phyloP scores from a whole-genome alignment of 805 yeast species.

The Saccharomycopsis javanensis region DNA sequence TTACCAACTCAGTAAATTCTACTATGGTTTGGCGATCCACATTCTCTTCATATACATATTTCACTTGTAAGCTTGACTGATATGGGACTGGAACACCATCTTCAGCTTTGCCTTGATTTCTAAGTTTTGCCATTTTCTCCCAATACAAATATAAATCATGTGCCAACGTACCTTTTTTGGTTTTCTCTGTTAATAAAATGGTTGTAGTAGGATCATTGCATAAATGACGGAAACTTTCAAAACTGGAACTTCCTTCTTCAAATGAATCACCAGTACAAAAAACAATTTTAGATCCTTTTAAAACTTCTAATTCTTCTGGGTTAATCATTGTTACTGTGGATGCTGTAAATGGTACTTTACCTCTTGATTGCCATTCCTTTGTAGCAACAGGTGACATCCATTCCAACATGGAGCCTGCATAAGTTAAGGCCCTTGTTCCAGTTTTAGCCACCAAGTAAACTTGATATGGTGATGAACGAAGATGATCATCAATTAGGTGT shows the following conservation, averaged over 20 bases:
- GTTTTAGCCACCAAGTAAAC: slow-evolving; percentile 68
- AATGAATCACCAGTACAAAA: slow-evolving; percentile 64
- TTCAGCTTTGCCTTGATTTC: slow-evolving; percentile 32
- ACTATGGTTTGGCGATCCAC: slow-evolving; percentile 42
- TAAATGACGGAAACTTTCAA: slow-evolving; percentile 41
- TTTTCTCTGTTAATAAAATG: slow-evolving; percentile 63
- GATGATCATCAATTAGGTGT: slow-evolving; percentile 59
- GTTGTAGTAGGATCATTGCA: slow-evolving; percentile 61
- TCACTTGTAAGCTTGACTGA: slow-evolving; percentile 34
- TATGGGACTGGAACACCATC: slow-evolving; percentile 57
- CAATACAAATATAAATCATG: slow-evolving; percentile 44
- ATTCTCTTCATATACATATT: slow-evolving; percentile 37
- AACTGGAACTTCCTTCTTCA: slow-evolving; percentile 52
- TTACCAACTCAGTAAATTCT: slow-evolving; percentile 37
- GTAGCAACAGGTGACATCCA: slow-evolving; percentile 92
- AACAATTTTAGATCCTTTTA: slow-evolving; percentile 67
- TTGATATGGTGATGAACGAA: slow-evolving; percentile 38
- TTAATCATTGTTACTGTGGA: slow-evolving; percentile 47
- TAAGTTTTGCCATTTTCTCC: slow-evolving; percentile 33
- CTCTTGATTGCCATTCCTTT: slow-evolving; percentile 71
- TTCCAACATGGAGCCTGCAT: slow-evolving; percentile 84
- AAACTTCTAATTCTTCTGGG: slow-evolving; percentile 43
- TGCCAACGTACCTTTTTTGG: slow-evolving; percentile 39
- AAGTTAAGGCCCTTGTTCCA: slow-evolving; percentile 66
- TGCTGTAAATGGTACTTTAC: slow-evolving; percentile 71